Base-by-base conservation (phyloP, 257 asterid species). In the Ehretia macrophylla region DNA sequence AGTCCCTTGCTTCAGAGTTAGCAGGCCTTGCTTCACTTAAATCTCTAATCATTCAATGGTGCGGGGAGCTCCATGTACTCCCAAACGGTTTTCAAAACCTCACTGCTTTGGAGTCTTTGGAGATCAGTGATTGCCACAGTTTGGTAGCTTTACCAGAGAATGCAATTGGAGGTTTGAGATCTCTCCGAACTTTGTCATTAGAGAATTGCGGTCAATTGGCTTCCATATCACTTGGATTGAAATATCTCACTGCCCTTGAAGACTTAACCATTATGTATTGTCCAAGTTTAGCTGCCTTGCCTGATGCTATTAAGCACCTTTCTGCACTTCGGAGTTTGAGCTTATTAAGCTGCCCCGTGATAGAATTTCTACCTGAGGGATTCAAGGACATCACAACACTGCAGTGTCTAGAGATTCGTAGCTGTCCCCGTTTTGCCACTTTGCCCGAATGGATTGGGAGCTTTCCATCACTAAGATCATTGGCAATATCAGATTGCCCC, bases 361-460 rank as follows among this genome's bases (percentile, higher is more conserved):
- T 71, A 45, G 32, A 32, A 17, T 22, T 53, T 55, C 40, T 72
- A 39, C 77, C 69, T 48, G 14, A 8, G 27, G 51, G 56, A 58
- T 67, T 72, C 19, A 68, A 66, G 42, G 58, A 66, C 39, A 65
- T 46, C 55, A 72, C 65, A 10, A 55, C 58, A 12, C 55, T 72
- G 32, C 69, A 66, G 49, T 60, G 72, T 45, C 17, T 60, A 52
- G 62, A 66, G 45, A 42, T 66, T 47, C 72, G 67, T 23, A 72
- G 65, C 64, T 65, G 68, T 40, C 52, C 54, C 39, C 52, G 38
- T 32, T 59, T 72, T 35, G 32, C 60, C 39, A 50, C 39, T 19
- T 47, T 72, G 67, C 72, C 77, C 1, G 77, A 66, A n/a, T 72
- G 72, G 72, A 47, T 66, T 32, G 59, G 35, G 16, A 50, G 67